Conservation (phyloP, 768 basidiomycete genomes). For the Postia placenta region DNA sequence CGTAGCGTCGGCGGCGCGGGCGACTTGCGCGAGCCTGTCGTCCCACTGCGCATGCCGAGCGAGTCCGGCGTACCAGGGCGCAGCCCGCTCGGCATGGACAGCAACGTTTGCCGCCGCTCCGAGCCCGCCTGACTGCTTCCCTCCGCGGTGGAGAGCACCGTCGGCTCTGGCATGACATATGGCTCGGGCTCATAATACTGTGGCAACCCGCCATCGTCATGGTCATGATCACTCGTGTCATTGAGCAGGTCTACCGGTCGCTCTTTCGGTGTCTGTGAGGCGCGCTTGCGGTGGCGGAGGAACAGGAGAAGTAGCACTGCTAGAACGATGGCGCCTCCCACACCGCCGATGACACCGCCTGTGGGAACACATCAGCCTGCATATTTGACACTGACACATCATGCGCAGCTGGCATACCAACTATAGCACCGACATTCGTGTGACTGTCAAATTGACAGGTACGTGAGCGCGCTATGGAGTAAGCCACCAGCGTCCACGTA, state of each 20-base stretch:
- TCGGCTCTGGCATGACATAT: conserved; percentile 64
- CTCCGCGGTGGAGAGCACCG: conserved; percentile 33
- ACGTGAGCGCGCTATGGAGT: too few relatives aligned
- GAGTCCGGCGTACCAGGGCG: conserved; percentile 12
- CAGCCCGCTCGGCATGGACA: conserved; percentile 3
- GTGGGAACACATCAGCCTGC: conserved; percentile 8
- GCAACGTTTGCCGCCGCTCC: conserved; percentile 6
- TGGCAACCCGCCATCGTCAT: conserved; percentile 45
- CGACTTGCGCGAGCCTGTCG: conserved; percentile 30
- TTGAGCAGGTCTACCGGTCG: conserved; percentile 64
- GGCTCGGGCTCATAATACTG: conserved; percentile 75
- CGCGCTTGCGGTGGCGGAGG: conserved; percentile 46
- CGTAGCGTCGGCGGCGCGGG: conserved; percentile 48
- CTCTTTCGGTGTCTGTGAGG: conserved; percentile 40
- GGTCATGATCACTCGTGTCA: conserved; percentile 46
- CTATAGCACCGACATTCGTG: conserved; percentile 43
- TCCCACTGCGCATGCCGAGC: conserved; percentile 10
- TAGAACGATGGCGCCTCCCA: conserved; percentile 39
- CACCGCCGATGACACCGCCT: conserved; percentile 54
- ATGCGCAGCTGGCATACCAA: conserved; percentile 29
- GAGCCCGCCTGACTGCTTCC: conserved; percentile 13
- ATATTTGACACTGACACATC: too few relatives aligned
- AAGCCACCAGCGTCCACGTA: conserved; percentile 2
- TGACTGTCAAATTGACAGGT: background rate
- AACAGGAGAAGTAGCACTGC: conserved; percentile 28